Conservation (phyloP, 176 grass and related monocot genomes). For the Hordeum marinum region DNA sequence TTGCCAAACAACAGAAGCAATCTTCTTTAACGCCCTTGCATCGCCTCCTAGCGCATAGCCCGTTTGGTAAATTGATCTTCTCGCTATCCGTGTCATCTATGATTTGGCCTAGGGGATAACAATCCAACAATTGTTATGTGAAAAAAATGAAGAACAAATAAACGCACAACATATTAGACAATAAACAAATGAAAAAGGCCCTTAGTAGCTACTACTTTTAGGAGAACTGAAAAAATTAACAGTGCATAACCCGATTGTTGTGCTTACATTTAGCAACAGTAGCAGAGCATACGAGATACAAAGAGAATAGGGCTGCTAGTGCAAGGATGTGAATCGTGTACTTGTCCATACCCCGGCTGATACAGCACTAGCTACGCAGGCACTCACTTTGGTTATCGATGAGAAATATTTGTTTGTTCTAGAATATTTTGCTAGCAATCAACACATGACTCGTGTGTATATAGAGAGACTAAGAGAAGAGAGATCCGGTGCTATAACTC, state of each 20-base stretch:
- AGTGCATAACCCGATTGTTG: neutral
- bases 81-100: neutral
- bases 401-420: neutral
- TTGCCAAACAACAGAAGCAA: neutral
- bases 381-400: neutral
- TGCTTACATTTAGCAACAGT: neutral
- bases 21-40: neutral
- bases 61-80: neutral
- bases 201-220: too few relatives aligned
- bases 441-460: neutral
- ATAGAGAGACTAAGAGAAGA: neutral
- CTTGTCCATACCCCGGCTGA: neutral
- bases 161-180: neutral
- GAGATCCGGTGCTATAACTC: neutral
- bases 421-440: too few relatives aligned
- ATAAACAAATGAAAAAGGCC: neutral
- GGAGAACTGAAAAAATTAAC: too few relatives aligned
- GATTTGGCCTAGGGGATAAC: neutral
- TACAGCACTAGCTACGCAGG: neutral
- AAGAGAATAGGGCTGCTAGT: neutral
- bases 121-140: neutral
- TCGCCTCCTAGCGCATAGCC: neutral
- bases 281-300: neutral
- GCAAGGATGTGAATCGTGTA: neutral
- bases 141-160: neutral